These are phyloP conservation scores for Nigrospora sphaerica DNA, from an alignment of 2,329 filamentous ascomycete genomes.

Conservation along the genomic window DNA sequence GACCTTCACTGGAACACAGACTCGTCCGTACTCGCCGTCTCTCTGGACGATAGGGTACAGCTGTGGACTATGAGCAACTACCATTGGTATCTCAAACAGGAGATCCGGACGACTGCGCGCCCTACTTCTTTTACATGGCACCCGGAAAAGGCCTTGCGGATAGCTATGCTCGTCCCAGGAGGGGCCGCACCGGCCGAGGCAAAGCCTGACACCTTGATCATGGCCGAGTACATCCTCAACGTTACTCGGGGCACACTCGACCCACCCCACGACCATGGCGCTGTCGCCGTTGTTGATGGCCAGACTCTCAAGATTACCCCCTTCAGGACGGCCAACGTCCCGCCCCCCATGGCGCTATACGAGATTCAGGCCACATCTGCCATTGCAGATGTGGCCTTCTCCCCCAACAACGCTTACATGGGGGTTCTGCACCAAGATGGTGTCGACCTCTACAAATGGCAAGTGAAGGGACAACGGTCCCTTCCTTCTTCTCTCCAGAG, in stretches of 20 bases:
- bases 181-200: constrained; percentile 12
- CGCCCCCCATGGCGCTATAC: constrained; percentile 85
- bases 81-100: constrained; percentile 95
- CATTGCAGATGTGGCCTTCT: constrained; percentile 69
- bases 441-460: constrained; percentile 65
- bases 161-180: constrained; percentile 50
- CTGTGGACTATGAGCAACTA: constrained; percentile 98
- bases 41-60: constrained; percentile 68
- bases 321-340: constrained; percentile 74
- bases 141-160: constrained; percentile 70
- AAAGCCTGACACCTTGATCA: constrained; percentile 38
- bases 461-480: constrained; percentile 48
- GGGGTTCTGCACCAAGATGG: constrained; percentile 63
- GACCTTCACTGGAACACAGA: constrained; percentile 82
- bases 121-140: constrained; percentile 61
- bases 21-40: constrained; percentile 83
- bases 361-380: constrained; percentile 59
- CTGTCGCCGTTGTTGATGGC: constrained; percentile 81
- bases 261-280: constrained; percentile 69
- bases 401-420: constrained; percentile 54
- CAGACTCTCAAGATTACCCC: constrained; percentile 75
- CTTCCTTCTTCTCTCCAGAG: constrained; percentile 33
- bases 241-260: constrained; percentile 61
- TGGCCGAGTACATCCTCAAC: constrained; percentile 62
- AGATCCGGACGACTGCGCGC: constrained; percentile 46